These are phyloP conservation scores for Myxozyma nipponensis DNA, from an alignment of 805 yeast species.

Conservation along the genomic window DNA sequence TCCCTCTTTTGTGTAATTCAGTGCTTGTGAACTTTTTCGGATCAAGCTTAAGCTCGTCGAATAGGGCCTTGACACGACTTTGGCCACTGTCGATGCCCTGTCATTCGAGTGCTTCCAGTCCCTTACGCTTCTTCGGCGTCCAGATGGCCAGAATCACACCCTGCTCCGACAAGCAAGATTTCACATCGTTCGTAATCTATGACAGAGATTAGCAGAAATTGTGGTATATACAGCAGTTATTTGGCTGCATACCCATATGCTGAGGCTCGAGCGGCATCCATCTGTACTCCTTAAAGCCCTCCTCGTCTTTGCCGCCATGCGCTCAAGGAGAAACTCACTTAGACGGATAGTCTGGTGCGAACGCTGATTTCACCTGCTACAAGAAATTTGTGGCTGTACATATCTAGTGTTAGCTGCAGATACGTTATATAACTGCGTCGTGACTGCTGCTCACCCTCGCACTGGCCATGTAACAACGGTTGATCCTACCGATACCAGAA, in stretches of 20 bases:
- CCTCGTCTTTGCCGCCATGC: neutral
- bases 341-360: neutral
- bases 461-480: conserved; percentile 9
- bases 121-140: neutral
- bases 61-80: neutral
- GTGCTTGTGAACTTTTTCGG: neutral
- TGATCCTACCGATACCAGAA: conserved; percentile 4
- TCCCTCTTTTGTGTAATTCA: neutral
- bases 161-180: conserved; percentile 6
- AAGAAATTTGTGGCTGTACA: conserved; percentile 1
- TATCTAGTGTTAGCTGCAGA: no score
- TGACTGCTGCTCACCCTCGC: conserved; percentile 1
- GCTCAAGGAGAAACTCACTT: neutral
- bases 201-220: neutral
- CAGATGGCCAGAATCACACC: conserved; percentile 1
- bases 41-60: neutral
- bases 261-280: conserved; percentile 10
- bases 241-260: conserved; percentile 4
- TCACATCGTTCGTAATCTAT: conserved; percentile 2
- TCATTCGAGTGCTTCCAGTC: neutral
- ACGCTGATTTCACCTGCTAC: neutral
- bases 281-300: conserved; percentile 5
- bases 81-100: neutral
- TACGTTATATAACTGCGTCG: neutral
- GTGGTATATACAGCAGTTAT: no score